A percentile compares a stretch with the other conserved stretches of the same genome.
Conservation (phyloP, 768 basidiomycete species). For the Tylopilus sp. region DNA sequence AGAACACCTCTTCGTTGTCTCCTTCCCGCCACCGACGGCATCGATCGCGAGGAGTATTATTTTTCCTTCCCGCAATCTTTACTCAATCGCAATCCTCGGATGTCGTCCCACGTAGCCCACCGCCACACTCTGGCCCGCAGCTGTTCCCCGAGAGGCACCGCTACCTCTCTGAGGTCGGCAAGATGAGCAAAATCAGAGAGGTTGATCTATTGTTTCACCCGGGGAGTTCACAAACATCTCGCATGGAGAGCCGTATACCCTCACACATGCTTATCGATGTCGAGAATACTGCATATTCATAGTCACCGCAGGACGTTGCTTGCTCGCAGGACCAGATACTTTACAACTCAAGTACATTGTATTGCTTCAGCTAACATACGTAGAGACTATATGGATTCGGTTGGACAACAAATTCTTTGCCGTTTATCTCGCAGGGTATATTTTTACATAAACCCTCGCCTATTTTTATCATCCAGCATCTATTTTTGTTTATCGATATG, state of each 20-base stretch:
- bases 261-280: slow-evolving; percentile 31
- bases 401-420: slow-evolving; percentile 9
- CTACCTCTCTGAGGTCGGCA: slow-evolving; percentile 35
- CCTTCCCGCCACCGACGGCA: slow-evolving; percentile 46
- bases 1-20: slow-evolving; percentile 39
- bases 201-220: slow-evolving; percentile 21
- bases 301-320: slow-evolving; percentile 14
- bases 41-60: slow-evolving; percentile 61
- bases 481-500: slow-evolving; percentile 1
- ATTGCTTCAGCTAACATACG: slow-evolving; percentile 32
- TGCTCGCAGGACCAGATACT: slow-evolving; percentile 16
- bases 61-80: slow-evolving; percentile 82
- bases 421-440: slow-evolving; percentile 10
- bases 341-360: slow-evolving; percentile 26
- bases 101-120: slow-evolving; percentile 29
- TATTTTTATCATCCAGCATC: slow-evolving; percentile 1
- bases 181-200: slow-evolving; percentile 26
- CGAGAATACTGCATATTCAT: slow-evolving; percentile 21
- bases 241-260: slow-evolving; percentile 25
- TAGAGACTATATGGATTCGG: slow-evolving; percentile 20
- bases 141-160: slow-evolving; percentile 46
- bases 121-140: slow-evolving; percentile 24
- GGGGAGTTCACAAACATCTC: slow-evolving; percentile 29
- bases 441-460: not conserved
- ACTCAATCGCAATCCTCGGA: slow-evolving; percentile 40